These are phyloP conservation scores for Thermoascus crustaceus DNA, from an alignment of 2,329 filamentous ascomycete genomes.

Conservation along the genomic window DNA sequence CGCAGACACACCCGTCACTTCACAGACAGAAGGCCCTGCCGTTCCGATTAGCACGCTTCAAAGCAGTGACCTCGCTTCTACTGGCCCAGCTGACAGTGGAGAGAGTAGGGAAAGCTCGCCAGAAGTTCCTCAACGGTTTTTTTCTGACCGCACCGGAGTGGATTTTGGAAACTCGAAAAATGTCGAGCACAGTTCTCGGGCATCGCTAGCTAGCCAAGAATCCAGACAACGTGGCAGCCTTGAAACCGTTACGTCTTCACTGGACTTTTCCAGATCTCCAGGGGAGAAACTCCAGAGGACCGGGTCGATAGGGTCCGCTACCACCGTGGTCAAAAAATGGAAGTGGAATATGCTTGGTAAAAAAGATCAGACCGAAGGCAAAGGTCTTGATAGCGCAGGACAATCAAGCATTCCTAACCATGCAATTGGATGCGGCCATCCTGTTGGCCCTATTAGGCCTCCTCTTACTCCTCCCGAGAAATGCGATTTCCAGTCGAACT, in stretches of 20 bases:
- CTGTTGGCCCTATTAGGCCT: no score
- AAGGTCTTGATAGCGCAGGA: constrained; percentile 32
- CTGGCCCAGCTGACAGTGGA: constrained; percentile 33
- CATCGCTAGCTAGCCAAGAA: constrained; percentile 22
- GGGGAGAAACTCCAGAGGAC: constrained; percentile 34
- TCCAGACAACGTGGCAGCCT: constrained; percentile 22
- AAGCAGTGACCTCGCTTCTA: constrained; percentile 43
- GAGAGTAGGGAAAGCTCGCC: constrained; percentile 10
- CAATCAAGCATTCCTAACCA: constrained; percentile 46
- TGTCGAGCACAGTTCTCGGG: constrained; percentile 16
- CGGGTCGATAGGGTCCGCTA: constrained; percentile 42
- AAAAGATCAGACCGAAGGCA: constrained; percentile 30
- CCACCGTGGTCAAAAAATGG: constrained; percentile 54
- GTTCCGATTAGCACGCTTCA: constrained; percentile 29
- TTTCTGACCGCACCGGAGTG: constrained; percentile 20
- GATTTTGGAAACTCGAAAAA: constrained; percentile 15
- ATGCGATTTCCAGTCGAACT: constrained; percentile 47
- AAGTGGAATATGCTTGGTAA: constrained; percentile 43
- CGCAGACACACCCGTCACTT: constrained; percentile 38
- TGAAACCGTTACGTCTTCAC: constrained; percentile 20
- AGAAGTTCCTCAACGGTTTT: constrained; percentile 19
- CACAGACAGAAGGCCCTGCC: constrained; percentile 32
- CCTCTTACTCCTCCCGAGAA: constrained; percentile 71
- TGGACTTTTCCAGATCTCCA: constrained; percentile 16
- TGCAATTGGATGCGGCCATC: constrained; percentile 79